phyloP scores from a whole-genome alignment of 2,329 filamentous ascomycete species.

The Aspergillus aculeatus region DNA sequence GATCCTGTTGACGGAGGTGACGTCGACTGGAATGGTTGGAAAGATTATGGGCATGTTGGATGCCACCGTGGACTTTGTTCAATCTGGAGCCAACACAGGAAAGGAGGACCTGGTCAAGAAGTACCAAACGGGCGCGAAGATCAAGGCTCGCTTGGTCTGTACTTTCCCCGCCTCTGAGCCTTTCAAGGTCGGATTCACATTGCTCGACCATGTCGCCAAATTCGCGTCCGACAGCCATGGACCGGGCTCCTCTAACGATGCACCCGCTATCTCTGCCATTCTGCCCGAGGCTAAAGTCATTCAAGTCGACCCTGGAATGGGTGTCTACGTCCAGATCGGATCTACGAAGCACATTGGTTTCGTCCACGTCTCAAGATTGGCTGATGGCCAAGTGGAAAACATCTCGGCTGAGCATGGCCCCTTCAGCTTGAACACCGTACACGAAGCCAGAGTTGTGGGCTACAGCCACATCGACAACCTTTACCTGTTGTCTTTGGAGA shows the following conservation, averaged over 20 bases:
- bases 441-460: slow-evolving; percentile 77
- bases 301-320: slow-evolving; percentile 75
- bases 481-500: slow-evolving; percentile 81
- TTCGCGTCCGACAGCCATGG: slow-evolving; percentile 46
- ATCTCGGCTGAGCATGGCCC: slow-evolving; percentile 74
- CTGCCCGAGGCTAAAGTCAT: slow-evolving; percentile 76
- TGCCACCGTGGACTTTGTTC: slow-evolving; percentile 84
- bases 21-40: slow-evolving; percentile 72
- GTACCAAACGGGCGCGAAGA: slow-evolving; percentile 79
- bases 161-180: slow-evolving; percentile 77
- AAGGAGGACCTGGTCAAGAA: slow-evolving; percentile 70
- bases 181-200: slow-evolving; percentile 81
- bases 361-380: slow-evolving; percentile 89
- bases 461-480: slow-evolving; percentile 86
- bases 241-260: slow-evolving; percentile 47
- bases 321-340: slow-evolving; percentile 75
- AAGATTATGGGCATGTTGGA: slow-evolving; percentile 92
- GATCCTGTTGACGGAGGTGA: slow-evolving; percentile 74
- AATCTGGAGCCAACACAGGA: slow-evolving; percentile 73
- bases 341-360: slow-evolving; percentile 71
- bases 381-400: slow-evolving; percentile 84
- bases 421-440: slow-evolving; percentile 74
- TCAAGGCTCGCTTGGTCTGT: slow-evolving; percentile 83
- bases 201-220: slow-evolving; percentile 78
- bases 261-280: slow-evolving; percentile 60